A percentile compares a stretch with the other conserved stretches of the same genome.
phyloP scores from a whole-genome alignment of 495 filamentous ascomycete genomes.

The Podospora didyma region DNA sequence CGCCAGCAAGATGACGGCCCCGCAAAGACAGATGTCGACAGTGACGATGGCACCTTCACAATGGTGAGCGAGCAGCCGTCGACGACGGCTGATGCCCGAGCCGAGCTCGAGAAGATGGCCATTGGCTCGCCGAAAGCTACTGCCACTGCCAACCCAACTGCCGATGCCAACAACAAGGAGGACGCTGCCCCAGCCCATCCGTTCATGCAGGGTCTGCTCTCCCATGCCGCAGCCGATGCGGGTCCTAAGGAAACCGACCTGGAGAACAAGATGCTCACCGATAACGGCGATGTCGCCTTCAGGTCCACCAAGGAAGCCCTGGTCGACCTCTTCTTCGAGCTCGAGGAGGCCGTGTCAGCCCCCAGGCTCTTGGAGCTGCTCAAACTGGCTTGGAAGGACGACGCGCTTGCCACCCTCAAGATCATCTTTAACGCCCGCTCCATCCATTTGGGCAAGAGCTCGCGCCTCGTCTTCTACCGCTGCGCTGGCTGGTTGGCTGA shows the following conservation, averaged over 20 bases:
- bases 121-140: neutral
- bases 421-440: slow-evolving; percentile 49
- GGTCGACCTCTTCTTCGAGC: slow-evolving; percentile 41
- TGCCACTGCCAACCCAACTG: neutral
- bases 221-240: slow-evolving; percentile 2
- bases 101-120: neutral
- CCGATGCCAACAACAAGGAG: neutral
- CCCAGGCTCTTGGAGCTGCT: slow-evolving; percentile 31
- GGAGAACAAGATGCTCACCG: slow-evolving; percentile 40
- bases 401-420: slow-evolving; percentile 40
- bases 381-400: slow-evolving; percentile 36
- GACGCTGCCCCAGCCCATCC: neutral
- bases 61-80: neutral
- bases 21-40: neutral
- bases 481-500: slow-evolving; percentile 43
- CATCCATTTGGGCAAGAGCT: slow-evolving; percentile 46
- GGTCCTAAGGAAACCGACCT: slow-evolving; percentile 14
- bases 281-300: slow-evolving; percentile 37
- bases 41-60: neutral
- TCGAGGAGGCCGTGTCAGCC: slow-evolving; percentile 29
- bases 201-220: slow-evolving; percentile 26
- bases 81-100: neutral
- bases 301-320: slow-evolving; percentile 34
- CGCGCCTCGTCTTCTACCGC: slow-evolving; percentile 36
- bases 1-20: neutral